Evolutionary conservation across 2,329 filamentous ascomycete species (phyloP).

Genomic region (Diplocarpon mali): DNA sequence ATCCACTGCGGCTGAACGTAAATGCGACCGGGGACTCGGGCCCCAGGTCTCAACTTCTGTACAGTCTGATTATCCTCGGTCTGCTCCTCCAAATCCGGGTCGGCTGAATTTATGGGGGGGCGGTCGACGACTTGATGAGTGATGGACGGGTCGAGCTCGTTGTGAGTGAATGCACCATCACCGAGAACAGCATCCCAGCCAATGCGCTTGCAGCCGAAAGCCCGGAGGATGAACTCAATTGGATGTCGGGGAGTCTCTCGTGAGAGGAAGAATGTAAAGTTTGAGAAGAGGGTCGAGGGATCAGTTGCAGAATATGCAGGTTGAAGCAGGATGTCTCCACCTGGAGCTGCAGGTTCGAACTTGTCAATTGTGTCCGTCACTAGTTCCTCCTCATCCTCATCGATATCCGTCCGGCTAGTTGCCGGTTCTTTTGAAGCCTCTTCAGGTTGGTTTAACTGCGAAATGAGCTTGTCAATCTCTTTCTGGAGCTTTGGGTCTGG

Average conservation of each 20-base stretch:
- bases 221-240: constrained; percentile 82
- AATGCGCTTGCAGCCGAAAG: constrained; percentile 91
- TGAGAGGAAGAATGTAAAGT: constrained; percentile 85
- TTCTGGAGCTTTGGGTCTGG: constrained; percentile 53
- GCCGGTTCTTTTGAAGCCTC: constrained; percentile 29
- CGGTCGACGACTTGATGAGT: constrained; percentile 96
- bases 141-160: constrained; percentile 78
- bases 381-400: constrained; percentile 34
- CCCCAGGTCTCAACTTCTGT: constrained; percentile 48
- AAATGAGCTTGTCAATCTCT: constrained; percentile 57
- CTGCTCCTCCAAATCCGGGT: constrained; percentile 34
- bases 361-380: constrained; percentile 66
- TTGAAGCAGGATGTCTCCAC: constrained; percentile 78
- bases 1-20: constrained; percentile 98
- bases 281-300: constrained; percentile 68
- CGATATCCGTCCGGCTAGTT: constrained; percentile 32
- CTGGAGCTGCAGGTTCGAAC: constrained; percentile 74
- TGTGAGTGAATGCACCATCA: constrained; percentile 81
- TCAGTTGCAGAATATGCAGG: constrained; percentile 56
- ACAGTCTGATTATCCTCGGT: constrained; percentile 51
- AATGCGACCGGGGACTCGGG: constrained; percentile 76
- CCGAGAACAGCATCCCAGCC: constrained; percentile 90
- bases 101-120: constrained; percentile 60
- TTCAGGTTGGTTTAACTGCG: constrained; percentile 49
- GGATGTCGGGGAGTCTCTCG: constrained; percentile 85